These are phyloP conservation scores for Teratosphaeriaceae sp. DNA, from an alignment of 2,329 filamentous ascomycete genomes.

Conservation along the genomic window DNA sequence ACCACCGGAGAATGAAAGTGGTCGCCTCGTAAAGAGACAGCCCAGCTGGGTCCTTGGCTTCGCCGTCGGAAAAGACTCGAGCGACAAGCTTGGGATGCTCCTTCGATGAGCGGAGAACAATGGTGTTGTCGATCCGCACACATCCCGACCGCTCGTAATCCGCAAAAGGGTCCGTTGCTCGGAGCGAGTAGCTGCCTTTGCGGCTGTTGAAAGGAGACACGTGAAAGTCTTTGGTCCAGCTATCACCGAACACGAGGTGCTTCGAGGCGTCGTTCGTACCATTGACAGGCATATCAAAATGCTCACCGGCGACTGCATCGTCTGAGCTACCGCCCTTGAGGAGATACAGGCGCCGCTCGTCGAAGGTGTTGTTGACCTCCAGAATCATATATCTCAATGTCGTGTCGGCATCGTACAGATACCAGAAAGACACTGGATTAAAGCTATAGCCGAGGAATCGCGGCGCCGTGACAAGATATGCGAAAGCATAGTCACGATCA, in stretches of 20 bases:
- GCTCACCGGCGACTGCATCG: background rate
- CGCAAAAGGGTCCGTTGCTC: constrained; percentile 40
- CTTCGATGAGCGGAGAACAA: constrained; percentile 56
- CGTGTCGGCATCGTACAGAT: constrained; percentile 57
- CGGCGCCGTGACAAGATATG: constrained; percentile 65
- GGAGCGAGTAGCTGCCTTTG: constrained; percentile 42
- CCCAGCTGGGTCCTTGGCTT: constrained; percentile 43
- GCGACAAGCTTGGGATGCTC: constrained; percentile 55
- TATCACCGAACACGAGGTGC: constrained; percentile 38
- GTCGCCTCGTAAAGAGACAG: constrained; percentile 33
- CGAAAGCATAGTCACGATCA: constrained; percentile 55
- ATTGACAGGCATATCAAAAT: background rate
- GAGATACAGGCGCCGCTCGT: constrained; percentile 62
- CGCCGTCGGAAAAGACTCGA: constrained; percentile 49
- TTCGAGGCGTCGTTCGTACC: background rate
- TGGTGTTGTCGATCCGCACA: constrained; percentile 49
- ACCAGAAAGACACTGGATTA: constrained; percentile 75
- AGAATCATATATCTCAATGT: constrained; percentile 58
- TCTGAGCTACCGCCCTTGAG: constrained; percentile 26
- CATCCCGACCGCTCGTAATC: constrained; percentile 20
- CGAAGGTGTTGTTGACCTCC: constrained; percentile 73
- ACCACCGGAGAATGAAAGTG: constrained; percentile 43
- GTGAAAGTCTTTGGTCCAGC: constrained; percentile 66
- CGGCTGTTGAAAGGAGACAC: constrained; percentile 66
- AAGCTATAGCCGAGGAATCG: constrained; percentile 64